These are phyloP conservation scores for Ceratocystis diversiconidia DNA, from an alignment of 2,329 filamentous ascomycete species.

Conservation along the genomic window DNA sequence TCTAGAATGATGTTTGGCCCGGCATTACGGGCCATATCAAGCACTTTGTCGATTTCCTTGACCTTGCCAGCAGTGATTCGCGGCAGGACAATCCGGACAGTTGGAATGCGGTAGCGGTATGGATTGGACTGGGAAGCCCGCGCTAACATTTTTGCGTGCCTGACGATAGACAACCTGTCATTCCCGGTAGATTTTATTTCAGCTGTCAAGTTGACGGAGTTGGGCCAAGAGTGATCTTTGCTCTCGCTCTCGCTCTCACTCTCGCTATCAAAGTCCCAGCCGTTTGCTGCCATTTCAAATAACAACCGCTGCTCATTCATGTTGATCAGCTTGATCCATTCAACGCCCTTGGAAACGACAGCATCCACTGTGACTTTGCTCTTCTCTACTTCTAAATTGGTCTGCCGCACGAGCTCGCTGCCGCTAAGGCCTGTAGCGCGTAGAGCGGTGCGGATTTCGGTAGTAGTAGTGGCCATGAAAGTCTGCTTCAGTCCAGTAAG, in stretches of 20 bases:
- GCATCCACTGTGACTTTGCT: conserved; percentile 2
- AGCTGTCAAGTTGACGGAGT: neutral
- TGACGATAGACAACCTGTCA: neutral
- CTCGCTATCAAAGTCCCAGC: conserved; percentile 7
- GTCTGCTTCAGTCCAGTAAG: neutral
- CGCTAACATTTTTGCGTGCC: neutral
- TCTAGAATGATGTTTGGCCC: conserved; percentile 3
- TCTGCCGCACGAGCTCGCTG: neutral
- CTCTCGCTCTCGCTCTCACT: neutral
- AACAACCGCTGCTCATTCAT: conserved; percentile 3
- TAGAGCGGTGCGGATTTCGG: neutral
- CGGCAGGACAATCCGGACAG: neutral
- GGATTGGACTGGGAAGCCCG: neutral
- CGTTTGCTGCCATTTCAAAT: conserved; percentile 5
- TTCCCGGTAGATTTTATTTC: neutral
- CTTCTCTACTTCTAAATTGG: neutral
- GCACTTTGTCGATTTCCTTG: conserved; percentile 7
- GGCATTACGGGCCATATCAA: neutral
- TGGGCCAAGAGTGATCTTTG: neutral
- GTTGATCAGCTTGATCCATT: conserved; percentile 9
- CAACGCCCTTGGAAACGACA: neutral
- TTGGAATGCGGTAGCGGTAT: conserved; percentile 1
- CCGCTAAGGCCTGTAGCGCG: neutral
- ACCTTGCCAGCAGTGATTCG: neutral
- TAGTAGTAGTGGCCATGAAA: neutral